Conservation (phyloP, 2,329 filamentous ascomycete genomes). For the Aspergillus floridensis region DNA sequence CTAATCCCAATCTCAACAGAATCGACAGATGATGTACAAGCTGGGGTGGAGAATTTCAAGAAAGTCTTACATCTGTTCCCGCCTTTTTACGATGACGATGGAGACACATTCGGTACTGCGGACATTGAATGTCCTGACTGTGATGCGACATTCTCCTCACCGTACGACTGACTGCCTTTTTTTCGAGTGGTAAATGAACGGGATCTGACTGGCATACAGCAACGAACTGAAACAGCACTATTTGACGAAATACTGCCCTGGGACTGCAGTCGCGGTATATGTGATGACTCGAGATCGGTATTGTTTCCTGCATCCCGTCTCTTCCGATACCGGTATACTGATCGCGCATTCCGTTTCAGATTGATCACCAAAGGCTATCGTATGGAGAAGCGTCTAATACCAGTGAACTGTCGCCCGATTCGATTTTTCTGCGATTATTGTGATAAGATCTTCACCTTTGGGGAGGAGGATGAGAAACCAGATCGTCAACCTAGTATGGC, state of each 20-base stretch:
- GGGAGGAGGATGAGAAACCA: constrained; percentile 17
- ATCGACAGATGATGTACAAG: constrained; percentile 14
- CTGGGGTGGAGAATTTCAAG: constrained; percentile 25
- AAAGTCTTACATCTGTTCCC: constrained; percentile 29
- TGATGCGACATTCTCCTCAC: constrained; percentile 30
- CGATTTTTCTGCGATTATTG: constrained; percentile 28
- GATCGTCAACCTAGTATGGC: constrained; percentile 20
- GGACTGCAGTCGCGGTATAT: constrained; percentile 29
- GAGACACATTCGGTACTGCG: constrained; percentile 15
- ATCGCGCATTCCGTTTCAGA: constrained; percentile 9
- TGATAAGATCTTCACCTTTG: constrained; percentile 24
- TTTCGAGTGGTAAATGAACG: neutral
- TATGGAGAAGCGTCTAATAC: constrained; percentile 28
- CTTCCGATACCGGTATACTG: neutral
- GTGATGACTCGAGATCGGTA: constrained; percentile 34
- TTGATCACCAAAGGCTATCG: constrained; percentile 33
- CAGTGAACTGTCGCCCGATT: constrained; percentile 26
- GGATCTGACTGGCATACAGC: constrained; percentile 15
- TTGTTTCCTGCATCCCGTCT: neutral
- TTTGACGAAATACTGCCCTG: constrained; percentile 29
- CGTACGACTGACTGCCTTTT: constrained; percentile 16
- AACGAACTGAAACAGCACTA: constrained; percentile 28
- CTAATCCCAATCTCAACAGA: neutral
- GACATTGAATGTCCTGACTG: constrained; percentile 30
- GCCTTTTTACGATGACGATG: constrained; percentile 27